phyloP scores from a whole-genome alignment of 208 protist genomes.

The Wallacemonas sp. region DNA sequence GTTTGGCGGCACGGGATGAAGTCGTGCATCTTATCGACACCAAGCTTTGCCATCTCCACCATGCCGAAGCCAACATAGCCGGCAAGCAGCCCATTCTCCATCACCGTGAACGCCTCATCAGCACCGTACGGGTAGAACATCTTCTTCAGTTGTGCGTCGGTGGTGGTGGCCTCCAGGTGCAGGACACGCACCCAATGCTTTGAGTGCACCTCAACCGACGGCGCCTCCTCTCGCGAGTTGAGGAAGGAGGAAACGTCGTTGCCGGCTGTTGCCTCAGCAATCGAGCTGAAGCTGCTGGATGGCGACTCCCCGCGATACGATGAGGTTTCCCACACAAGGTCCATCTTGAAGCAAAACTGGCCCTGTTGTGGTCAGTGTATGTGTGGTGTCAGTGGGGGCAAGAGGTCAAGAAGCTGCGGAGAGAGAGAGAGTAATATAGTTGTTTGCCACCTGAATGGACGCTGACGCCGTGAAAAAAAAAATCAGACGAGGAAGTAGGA shows the following conservation, averaged over 20 bases:
- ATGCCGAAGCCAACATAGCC: conserved; percentile 83
- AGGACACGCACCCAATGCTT: conserved; percentile 73
- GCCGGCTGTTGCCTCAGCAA: conserved; percentile 68
- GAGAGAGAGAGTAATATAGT: too few relatives aligned
- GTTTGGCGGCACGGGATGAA: conserved; percentile 80
- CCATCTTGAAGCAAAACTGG: neutral
- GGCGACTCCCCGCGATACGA: conserved; percentile 15
- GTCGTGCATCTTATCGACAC: conserved; percentile 78
- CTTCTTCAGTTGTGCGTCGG: conserved; percentile 50
- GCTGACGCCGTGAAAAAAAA: too few relatives aligned
- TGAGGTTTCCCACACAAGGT: conserved; percentile 16
- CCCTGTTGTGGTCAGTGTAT: neutral
- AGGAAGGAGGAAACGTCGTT: conserved; percentile 73
- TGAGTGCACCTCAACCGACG: conserved; percentile 23
- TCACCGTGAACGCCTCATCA: conserved; percentile 71
- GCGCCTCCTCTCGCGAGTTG: conserved; percentile 38
- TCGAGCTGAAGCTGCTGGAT: conserved; percentile 57
- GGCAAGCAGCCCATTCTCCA: conserved; percentile 25
- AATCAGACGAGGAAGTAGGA: neutral
- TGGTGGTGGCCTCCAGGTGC: conserved; percentile 56
- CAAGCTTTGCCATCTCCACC: conserved; percentile 62
- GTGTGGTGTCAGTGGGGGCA: neutral
- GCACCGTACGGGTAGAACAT: conserved; percentile 88
- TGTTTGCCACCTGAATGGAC: too few relatives aligned
- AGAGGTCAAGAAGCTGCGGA: neutral